Base-by-base conservation (phyloP, 2,329 filamentous ascomycete genomes). In the Raffaelea deltoideospora region DNA sequence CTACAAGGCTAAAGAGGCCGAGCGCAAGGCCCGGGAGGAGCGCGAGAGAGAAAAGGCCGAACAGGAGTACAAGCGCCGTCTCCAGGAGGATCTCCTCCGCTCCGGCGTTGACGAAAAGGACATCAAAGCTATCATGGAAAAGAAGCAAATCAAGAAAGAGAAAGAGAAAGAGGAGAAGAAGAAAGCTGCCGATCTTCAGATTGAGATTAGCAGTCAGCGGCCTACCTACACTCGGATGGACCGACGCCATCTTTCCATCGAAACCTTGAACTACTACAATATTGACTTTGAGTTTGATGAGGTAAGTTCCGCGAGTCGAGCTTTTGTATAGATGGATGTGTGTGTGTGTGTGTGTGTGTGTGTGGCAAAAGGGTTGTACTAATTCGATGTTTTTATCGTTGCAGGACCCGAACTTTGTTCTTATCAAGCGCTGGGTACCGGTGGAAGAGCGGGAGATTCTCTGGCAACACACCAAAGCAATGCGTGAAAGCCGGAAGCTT, bases 361-460 rank as follows among this genome's bases (percentile, higher is more conserved):
- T 7, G 7, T n/a, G 17, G 30, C 15, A 31, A 31, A 14, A 8
- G n/a, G n/a, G n/a, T n/a, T n/a, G n/a, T n/a, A 18, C 3, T 8
- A 10, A 36, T 20, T 5, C 17, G 27, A 30, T 6, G 8, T 28
- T 31, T 33, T 45, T 73, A 57, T 54, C 50, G 47, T 13, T 38
- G 59, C 35, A 75, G 64, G 76, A 86, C 48, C 67, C 72, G 15
- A 73, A 79, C 33, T 86, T 73, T 47, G 62, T 86, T 38, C 56
- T 87, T 41, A 79, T 86, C 57, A 81, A 43, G 55, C 66, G 74
- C 38, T 82, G 73, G 72, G 73, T 86, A 35, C 69, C 72, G 4
- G 75, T 84, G 46, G 69, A 71, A 42, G 71, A 84, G 51, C 80
- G 84, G 49, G 70, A 83, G 40, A 61, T 73, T 39, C 67, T 85